These are phyloP conservation scores for Lepidium sativum DNA, from an alignment of 345 rosid species.

Conservation along the genomic window DNA sequence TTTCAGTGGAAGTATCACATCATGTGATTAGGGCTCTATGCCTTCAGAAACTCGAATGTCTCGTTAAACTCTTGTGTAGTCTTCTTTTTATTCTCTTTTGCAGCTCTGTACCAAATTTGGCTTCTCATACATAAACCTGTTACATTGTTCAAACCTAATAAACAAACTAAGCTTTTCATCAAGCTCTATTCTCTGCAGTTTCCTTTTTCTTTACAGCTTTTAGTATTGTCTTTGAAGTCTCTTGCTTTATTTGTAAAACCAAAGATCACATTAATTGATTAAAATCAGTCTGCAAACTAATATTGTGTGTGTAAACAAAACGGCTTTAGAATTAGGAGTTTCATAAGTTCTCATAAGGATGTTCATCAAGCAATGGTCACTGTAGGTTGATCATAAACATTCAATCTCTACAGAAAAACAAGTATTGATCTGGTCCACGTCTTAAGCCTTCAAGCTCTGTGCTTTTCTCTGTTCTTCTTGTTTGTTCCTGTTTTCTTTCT, in stretches of 20 bases:
- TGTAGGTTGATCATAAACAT: constrained; percentile 20
- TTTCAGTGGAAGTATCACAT: background rate
- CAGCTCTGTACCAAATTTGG: too few relatives aligned
- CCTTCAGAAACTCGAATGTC: too few relatives aligned
- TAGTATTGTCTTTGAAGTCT: background rate
- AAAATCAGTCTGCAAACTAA: background rate
- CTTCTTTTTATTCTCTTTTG: too few relatives aligned
- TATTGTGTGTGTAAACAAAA: background rate
- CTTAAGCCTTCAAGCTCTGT: constrained; percentile 16
- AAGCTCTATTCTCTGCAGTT: too few relatives aligned
- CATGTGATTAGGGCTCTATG: too few relatives aligned
- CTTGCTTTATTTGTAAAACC: background rate
- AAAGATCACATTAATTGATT: background rate
- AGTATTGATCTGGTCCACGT: background rate
- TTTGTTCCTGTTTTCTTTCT: background rate
- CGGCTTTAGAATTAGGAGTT: background rate
- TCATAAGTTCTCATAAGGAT: background rate
- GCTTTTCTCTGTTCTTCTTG: background rate
- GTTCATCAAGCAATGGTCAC: background rate
- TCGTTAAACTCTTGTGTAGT: too few relatives aligned
- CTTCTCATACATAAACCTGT: too few relatives aligned
- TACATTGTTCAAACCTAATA: too few relatives aligned
- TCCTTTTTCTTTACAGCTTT: too few relatives aligned
- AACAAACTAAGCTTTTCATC: too few relatives aligned
- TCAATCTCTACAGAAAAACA: background rate